These are phyloP conservation scores for Xerocomellus intermedius DNA, from an alignment of 768 basidiomycete genomes.

Conservation along the genomic window DNA sequence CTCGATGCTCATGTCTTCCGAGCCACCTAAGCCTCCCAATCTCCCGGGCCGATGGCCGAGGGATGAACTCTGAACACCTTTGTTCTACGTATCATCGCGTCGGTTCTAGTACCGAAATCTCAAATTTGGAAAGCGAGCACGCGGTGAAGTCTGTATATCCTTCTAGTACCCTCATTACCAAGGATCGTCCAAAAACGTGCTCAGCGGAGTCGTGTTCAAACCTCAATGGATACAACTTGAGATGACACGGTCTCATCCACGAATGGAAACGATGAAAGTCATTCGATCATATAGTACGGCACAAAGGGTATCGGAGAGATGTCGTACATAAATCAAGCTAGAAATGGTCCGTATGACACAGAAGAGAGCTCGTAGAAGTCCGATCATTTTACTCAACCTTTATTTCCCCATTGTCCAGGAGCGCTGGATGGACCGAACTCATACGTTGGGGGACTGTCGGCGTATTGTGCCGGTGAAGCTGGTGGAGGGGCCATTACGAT, in stretches of 20 bases:
- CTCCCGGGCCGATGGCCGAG: conserved; percentile 9
- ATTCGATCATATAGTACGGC: conserved; percentile 9
- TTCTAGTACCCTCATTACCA: conserved; percentile 19
- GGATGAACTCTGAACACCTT: conserved; percentile 21
- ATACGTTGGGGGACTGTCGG: conserved; percentile 67
- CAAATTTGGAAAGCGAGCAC: neutral
- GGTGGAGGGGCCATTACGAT: conserved; percentile 25
- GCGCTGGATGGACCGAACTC: conserved; percentile 50
- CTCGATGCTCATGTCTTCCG: conserved; percentile 35
- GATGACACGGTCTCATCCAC: neutral
- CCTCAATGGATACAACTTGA: neutral
- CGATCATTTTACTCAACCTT: conserved; percentile 13
- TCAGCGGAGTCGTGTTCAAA: neutral
- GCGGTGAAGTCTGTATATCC: neutral
- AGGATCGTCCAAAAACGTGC: conserved; percentile 50
- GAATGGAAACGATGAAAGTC: neutral
- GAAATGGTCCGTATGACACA: conserved; percentile 19
- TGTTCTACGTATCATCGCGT: neutral
- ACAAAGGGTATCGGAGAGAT: conserved; percentile 24
- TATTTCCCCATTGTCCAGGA: conserved; percentile 56
- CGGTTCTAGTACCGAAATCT: neutral
- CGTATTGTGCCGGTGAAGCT: conserved; percentile 21
- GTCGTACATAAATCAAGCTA: conserved; percentile 12
- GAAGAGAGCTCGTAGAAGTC: neutral
- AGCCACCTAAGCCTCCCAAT: conserved; percentile 21